Conservation (phyloP, 2,329 filamentous ascomycete genomes). For the Laburnicola sp. region DNA sequence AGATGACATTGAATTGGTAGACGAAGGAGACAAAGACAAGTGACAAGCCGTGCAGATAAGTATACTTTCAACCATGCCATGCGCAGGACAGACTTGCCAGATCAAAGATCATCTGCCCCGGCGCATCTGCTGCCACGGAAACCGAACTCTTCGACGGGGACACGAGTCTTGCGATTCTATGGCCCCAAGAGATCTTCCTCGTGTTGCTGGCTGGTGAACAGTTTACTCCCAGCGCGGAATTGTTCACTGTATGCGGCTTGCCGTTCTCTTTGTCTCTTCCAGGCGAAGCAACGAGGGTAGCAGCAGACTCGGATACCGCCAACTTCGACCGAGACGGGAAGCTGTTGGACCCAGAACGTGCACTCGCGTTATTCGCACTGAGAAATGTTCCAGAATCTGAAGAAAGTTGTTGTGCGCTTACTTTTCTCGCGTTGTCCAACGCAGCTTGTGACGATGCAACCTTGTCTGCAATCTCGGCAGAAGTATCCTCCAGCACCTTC, state of each 20-base stretch:
- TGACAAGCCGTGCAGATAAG: slow-evolving; percentile 17
- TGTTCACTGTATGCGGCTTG: slow-evolving; percentile 16
- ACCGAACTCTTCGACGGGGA: slow-evolving; percentile 24
- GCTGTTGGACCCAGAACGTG: background rate
- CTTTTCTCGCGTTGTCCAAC: slow-evolving; percentile 44
- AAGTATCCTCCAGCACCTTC: slow-evolving; percentile 36
- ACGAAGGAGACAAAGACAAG: background rate
- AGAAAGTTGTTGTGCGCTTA: slow-evolving; percentile 38
- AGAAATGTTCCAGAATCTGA: slow-evolving; percentile 22
- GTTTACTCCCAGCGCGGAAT: slow-evolving; percentile 26
- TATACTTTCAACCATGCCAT: slow-evolving; percentile 33
- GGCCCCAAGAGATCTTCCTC: slow-evolving; percentile 24
- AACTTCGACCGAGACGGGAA: background rate
- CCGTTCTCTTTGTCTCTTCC: slow-evolving; percentile 10
- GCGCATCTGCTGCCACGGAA: slow-evolving; percentile 10
- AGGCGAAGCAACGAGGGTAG: slow-evolving; percentile 26
- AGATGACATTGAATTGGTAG: background rate
- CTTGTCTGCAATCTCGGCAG: slow-evolving; percentile 41
- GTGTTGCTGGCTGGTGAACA: slow-evolving; percentile 27
- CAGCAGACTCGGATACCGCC: slow-evolving; percentile 16
- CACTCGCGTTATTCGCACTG: slow-evolving; percentile 1
- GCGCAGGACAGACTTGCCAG: slow-evolving; percentile 40
- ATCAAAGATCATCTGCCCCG: slow-evolving; percentile 8
- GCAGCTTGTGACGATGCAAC: slow-evolving; percentile 39
- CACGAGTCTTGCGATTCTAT: slow-evolving; percentile 27